Evolutionary conservation across 1,284 basidiomycete species (phyloP).

Genomic region (Peniophora sp.): DNA sequence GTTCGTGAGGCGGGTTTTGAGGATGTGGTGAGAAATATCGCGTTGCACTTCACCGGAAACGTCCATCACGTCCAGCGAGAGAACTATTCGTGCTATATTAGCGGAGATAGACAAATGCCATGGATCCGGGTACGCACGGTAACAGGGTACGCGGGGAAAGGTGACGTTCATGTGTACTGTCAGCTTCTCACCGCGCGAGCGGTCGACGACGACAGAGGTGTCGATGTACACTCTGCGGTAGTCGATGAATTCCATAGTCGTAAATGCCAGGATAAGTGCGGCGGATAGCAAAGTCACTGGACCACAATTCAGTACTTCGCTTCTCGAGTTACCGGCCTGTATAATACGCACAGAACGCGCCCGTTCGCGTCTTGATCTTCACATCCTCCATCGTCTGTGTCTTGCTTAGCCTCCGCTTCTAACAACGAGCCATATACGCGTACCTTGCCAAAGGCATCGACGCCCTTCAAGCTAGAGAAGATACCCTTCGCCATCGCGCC

Average conservation of each 20-base stretch:
- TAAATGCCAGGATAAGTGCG: conserved; percentile 87
- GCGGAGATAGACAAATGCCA: background rate
- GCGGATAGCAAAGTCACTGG: conserved; percentile 89
- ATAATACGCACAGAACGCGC: conserved; percentile 61
- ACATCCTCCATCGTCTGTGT: conserved; percentile 92
- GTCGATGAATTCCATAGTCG: conserved; percentile 92
- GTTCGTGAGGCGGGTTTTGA: conserved; percentile 73
- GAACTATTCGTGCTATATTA: conserved; percentile 41
- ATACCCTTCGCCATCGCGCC: conserved; percentile 58
- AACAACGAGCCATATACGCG: background rate
- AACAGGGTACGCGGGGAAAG: conserved; percentile 97
- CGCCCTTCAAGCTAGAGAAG: conserved; percentile 67
- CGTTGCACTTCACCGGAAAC: conserved; percentile 93
- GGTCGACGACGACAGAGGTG: conserved; percentile 88
- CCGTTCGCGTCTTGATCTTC: conserved; percentile 93
- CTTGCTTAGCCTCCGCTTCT: background rate
- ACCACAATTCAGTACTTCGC: background rate
- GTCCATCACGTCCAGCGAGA: conserved; percentile 96
- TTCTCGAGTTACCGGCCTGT: no score
- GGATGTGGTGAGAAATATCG: conserved; percentile 84
- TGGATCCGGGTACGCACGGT: conserved; percentile 54
- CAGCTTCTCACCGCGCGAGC: conserved; percentile 89
- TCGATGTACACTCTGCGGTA: conserved; percentile 84
- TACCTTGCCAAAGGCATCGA: conserved; percentile 99
- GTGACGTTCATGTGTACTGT: conserved; percentile 90